These are phyloP conservation scores for Phytophthora brassicae DNA, from an alignment of 352 stramenopile genomes.

Conservation along the genomic window DNA sequence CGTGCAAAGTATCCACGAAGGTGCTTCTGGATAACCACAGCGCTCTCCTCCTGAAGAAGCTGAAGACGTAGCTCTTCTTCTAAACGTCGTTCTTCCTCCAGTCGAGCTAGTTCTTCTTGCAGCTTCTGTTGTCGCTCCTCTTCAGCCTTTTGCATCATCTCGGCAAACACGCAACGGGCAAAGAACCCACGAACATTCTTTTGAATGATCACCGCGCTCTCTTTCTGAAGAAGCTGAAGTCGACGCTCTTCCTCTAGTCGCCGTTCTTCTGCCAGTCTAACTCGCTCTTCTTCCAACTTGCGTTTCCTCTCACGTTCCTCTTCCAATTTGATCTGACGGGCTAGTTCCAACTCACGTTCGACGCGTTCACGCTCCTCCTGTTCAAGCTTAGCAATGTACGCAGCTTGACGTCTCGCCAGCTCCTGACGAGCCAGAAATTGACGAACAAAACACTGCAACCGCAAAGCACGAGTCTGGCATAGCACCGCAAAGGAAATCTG, in stretches of 20 bases:
- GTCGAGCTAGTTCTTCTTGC: constrained; percentile 27
- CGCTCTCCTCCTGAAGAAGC: constrained; percentile 31
- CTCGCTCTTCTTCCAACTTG: constrained; percentile 37
- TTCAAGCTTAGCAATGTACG: constrained; percentile 40
- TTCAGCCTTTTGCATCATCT: constrained; percentile 39
- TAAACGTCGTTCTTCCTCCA: constrained; percentile 39
- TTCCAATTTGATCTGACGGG: constrained; percentile 33
- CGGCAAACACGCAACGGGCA: constrained; percentile 38
- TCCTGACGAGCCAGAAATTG: constrained; percentile 42
- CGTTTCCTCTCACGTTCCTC: constrained; percentile 37
- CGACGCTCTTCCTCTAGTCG: constrained; percentile 23
- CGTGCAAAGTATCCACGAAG: constrained; percentile 53
- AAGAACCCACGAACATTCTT: constrained; percentile 48
- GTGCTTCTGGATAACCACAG: constrained; percentile 46
- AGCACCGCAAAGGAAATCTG: constrained; percentile 35
- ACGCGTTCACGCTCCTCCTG: constrained; percentile 40
- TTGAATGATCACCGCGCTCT: constrained; percentile 51
- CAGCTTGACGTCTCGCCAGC: constrained; percentile 28
- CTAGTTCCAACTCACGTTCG: constrained; percentile 32
- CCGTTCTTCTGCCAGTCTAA: too few species aligned
- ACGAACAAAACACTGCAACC: constrained; percentile 53
- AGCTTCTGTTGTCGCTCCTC: constrained; percentile 34
- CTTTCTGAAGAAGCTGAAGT: constrained; percentile 24
- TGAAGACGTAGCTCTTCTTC: constrained; percentile 28
- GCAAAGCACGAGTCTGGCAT: constrained; percentile 42